phyloP scores from a whole-genome alignment of 2,329 filamentous ascomycete species.

The Fusarium ambrosium region DNA sequence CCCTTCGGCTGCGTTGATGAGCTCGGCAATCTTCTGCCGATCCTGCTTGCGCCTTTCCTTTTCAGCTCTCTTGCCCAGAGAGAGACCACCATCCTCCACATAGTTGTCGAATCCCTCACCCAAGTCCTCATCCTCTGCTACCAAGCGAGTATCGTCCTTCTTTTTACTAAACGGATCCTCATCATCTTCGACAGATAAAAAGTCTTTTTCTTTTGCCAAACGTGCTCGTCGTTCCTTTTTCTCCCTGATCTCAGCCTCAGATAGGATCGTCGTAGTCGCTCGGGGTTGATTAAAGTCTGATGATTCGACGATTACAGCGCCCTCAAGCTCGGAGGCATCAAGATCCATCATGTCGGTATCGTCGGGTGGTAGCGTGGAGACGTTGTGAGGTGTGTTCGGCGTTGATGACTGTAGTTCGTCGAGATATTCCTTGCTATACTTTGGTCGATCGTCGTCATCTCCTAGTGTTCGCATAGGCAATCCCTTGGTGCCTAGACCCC shows the following conservation, averaged over 20 bases:
- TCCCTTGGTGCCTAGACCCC: slow-evolving; percentile 60
- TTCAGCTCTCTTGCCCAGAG: slow-evolving; percentile 84
- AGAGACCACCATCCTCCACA: slow-evolving; percentile 85
- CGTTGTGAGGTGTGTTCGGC: slow-evolving; percentile 81
- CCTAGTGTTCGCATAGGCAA: slow-evolving; percentile 71
- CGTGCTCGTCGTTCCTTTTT: slow-evolving; percentile 92
- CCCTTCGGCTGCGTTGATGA: slow-evolving; percentile 85
- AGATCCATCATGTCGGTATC: slow-evolving; percentile 67
- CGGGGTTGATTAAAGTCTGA: slow-evolving; percentile 49
- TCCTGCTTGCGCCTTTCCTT: slow-evolving; percentile 75
- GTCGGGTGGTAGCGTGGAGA: slow-evolving; percentile 60
- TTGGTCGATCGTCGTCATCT: slow-evolving; percentile 77
- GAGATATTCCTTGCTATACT: slow-evolving; percentile 88
- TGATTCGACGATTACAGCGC: slow-evolving; percentile 73
- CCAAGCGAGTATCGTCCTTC: slow-evolving; percentile 79
- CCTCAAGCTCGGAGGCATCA: slow-evolving; percentile 72
- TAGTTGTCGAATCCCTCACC: slow-evolving; percentile 95
- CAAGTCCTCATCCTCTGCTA: slow-evolving; percentile 90
- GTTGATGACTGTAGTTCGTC: slow-evolving; percentile 89
- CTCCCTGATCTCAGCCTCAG: slow-evolving; percentile 86
- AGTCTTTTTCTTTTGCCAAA: slow-evolving; percentile 77
- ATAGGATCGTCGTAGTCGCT: slow-evolving; percentile 72
- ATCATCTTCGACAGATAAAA: slow-evolving; percentile 73
- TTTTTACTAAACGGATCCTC: slow-evolving; percentile 62
- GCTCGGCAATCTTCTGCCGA: slow-evolving; percentile 82